Percentiles rank a stretch among this genome's conserved stretches.
Evolutionary conservation across 345 rosid species (phyloP).

Genomic region (Alliaria petiolata): DNA sequence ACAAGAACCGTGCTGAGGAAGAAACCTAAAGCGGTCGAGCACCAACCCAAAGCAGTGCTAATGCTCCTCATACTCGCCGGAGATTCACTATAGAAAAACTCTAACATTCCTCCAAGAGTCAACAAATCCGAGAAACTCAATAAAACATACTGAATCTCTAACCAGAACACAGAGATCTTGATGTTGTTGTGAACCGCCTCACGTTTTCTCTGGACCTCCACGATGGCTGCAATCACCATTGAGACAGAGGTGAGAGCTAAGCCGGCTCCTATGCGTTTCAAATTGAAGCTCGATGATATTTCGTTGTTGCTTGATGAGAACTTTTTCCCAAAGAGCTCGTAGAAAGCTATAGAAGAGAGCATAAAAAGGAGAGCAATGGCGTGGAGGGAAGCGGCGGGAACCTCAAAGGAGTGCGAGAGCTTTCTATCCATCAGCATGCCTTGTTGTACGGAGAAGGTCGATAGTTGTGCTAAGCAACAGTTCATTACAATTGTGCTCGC

Average conservation of each 20-base stretch:
- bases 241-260: constrained; percentile 44
- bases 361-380: constrained; percentile 42
- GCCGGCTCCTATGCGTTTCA: constrained; percentile 48
- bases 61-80: constrained; percentile 49
- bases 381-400: constrained; percentile 52
- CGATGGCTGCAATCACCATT: constrained; percentile 50
- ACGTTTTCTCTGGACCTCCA: constrained; percentile 41
- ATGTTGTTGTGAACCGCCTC: constrained; percentile 17
- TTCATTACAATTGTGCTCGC: constrained; percentile 61
- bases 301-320: not conserved
- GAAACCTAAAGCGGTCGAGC: constrained; percentile 52
- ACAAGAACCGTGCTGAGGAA: constrained; percentile 53
- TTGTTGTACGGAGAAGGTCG: constrained; percentile 58
- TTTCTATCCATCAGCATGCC: constrained; percentile 48
- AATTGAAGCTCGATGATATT: constrained; percentile 28
- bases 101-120: constrained; percentile 61
- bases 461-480: constrained; percentile 57
- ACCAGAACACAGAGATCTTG: constrained; percentile 51
- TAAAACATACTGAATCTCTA: constrained; percentile 44
- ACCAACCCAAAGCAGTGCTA: constrained; percentile 53
- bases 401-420: constrained; percentile 28
- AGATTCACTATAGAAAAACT: constrained; percentile 58
- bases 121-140: constrained; percentile 54
- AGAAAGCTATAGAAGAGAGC: constrained; percentile 44
- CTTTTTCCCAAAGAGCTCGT: constrained; percentile 23